These are phyloP conservation scores for Luvunga scandens DNA, from an alignment of 345 rosid genomes.

Conservation along the genomic window DNA sequence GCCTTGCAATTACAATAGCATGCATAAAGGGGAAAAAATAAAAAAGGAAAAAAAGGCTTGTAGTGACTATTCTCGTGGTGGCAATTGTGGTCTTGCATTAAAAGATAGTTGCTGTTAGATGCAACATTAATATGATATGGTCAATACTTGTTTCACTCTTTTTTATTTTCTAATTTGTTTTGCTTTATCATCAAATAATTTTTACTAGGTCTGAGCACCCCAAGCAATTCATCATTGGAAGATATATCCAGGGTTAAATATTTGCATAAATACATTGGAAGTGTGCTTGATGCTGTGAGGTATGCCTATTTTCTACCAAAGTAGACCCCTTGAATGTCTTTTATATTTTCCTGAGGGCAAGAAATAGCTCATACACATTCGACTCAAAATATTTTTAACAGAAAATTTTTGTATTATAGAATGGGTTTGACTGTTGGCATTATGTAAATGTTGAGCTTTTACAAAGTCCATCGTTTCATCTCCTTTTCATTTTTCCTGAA, in stretches of 20 bases:
- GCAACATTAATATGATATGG: not conserved
- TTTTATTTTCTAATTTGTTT: not conserved
- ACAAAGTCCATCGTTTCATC: not conserved
- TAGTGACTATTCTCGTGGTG: no score
- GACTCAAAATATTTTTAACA: not conserved
- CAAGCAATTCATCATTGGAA: constrained; percentile 29
- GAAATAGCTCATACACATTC: not conserved
- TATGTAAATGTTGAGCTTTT: not conserved
- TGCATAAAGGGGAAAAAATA: no score
- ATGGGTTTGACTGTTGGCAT: not conserved
- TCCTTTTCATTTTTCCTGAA: no score
- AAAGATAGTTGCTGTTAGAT: not conserved
- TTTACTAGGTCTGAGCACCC: constrained; percentile 26
- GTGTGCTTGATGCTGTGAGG: constrained; percentile 41
- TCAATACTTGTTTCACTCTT: not conserved
- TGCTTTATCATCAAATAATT: not conserved
- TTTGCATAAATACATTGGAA: constrained; percentile 35
- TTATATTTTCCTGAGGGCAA: not conserved
- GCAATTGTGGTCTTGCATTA: no score
- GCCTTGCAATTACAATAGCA: not conserved
- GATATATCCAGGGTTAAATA: constrained; percentile 36
- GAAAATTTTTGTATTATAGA: not conserved
- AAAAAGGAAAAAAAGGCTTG: no score
- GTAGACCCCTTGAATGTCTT: not conserved
- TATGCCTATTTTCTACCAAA: constrained; percentile 1